These are phyloP conservation scores for Tetracentron sinense DNA, from an alignment of 164 flowering plant species.

Conservation along the genomic window DNA sequence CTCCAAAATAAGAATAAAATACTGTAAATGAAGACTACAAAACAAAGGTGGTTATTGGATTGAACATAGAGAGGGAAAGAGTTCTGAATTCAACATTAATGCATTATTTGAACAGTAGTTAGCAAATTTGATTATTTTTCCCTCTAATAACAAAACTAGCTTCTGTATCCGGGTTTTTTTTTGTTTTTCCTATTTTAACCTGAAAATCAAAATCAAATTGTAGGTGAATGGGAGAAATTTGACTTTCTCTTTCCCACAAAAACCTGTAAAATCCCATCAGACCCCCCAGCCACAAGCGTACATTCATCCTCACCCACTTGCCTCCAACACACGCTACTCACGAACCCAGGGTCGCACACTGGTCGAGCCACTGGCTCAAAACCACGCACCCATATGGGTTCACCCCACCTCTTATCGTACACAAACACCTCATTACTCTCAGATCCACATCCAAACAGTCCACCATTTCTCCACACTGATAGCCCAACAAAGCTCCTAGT, in stretches of 20 bases:
- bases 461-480: constrained; percentile 58
- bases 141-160: too few species aligned
- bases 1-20: too few species aligned
- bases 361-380: constrained; percentile 22
- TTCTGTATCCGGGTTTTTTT: too few species aligned
- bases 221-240: neutral
- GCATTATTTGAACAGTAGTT: too few species aligned
- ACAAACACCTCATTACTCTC: constrained; percentile 58
- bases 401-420: constrained; percentile 65
- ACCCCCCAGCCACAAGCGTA: constrained; percentile 63
- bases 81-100: too few species aligned
- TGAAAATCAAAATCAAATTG: too few species aligned
- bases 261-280: constrained; percentile 56
- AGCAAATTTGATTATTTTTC: too few species aligned
- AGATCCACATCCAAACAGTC: constrained; percentile 64
- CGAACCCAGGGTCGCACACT: constrained; percentile 26
- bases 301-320: constrained; percentile 44
- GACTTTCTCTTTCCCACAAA: constrained; percentile 34
- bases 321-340: constrained; percentile 67
- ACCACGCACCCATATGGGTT: constrained; percentile 59
- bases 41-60: too few species aligned
- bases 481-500: constrained; percentile 59
- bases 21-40: too few species aligned
- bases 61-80: too few species aligned
- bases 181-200: too few species aligned